Percentiles rank a stretch among this genome's conserved stretches.
phyloP scores from a whole-genome alignment of 1,284 basidiomycete species.

The Trametes hirsuta region DNA sequence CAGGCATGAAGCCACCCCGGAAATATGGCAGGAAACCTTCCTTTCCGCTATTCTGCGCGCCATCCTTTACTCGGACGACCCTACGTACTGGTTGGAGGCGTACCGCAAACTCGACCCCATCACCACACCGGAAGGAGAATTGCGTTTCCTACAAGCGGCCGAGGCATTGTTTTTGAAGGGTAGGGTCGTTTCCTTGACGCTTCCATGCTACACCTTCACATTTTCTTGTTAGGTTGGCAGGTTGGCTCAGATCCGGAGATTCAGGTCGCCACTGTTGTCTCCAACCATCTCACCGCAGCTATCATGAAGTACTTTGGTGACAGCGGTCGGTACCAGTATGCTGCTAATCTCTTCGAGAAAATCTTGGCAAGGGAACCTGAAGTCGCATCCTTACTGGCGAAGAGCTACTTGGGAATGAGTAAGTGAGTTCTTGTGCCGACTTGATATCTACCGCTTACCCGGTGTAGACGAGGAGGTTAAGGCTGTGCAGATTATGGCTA shows the following conservation, averaged over 20 bases:
- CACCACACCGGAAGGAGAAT: conserved; percentile 85
- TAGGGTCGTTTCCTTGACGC: conserved; percentile 33
- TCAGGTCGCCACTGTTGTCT: conserved; percentile 97
- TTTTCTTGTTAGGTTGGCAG: conserved; percentile 81
- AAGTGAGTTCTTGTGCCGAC: conserved; percentile 37
- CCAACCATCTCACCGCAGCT: conserved; percentile 94
- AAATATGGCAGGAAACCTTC: conserved; percentile 98
- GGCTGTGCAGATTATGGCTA: conserved; percentile 92
- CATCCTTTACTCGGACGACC: conserved; percentile 95
- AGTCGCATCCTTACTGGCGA: conserved; percentile 86
- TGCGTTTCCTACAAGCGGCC: conserved; percentile 89
- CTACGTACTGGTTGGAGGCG: conserved; percentile 88
- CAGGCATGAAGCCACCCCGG: conserved; percentile 90
- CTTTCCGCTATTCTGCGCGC: conserved; percentile 91
- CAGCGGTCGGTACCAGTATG: conserved; percentile 84
- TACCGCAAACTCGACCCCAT: conserved; percentile 97
- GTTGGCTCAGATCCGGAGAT: conserved; percentile 98
- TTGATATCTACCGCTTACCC: background rate
- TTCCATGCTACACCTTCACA: background rate
- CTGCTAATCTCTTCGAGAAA: conserved; percentile 96
- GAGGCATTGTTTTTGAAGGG: conserved; percentile 93
- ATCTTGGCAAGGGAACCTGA: conserved; percentile 87
- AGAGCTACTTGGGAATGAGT: conserved; percentile 98
- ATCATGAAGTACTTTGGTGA: conserved; percentile 98
- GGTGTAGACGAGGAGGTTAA: conserved; percentile 93